Conservation (phyloP, 805 yeast genomes). For the Candida pseudofarinosa region DNA sequence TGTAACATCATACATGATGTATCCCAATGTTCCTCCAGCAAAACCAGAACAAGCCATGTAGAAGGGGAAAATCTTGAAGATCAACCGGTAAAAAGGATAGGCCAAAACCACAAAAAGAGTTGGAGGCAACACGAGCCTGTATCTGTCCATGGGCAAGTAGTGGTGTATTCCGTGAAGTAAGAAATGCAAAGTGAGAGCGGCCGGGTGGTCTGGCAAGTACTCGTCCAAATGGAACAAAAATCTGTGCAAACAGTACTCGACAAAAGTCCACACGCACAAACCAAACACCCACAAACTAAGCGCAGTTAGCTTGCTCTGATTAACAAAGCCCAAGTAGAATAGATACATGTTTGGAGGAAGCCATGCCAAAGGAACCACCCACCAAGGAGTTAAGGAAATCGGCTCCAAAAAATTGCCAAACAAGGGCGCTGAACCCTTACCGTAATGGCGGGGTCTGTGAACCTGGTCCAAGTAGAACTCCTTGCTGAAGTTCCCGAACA, state of each 20-base stretch:
- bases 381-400: slow-evolving; percentile 89
- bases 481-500: slow-evolving; percentile 70
- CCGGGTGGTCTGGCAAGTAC: slow-evolving; percentile 74
- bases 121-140: slow-evolving; percentile 96
- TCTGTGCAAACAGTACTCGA: slow-evolving; percentile 86
- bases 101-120: slow-evolving; percentile 69
- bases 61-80: slow-evolving; percentile 73
- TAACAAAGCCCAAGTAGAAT: slow-evolving; percentile 53
- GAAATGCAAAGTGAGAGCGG: slow-evolving; percentile 80
- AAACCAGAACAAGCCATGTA: slow-evolving; percentile 87
- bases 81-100: slow-evolving; percentile 75
- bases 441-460: slow-evolving; percentile 97
- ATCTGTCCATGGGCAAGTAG: slow-evolving; percentile 93
- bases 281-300: slow-evolving; percentile 69
- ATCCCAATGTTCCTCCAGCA: slow-evolving; percentile 95
- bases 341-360: slow-evolving; percentile 70
- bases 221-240: slow-evolving; percentile 90
- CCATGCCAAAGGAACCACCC: slow-evolving; percentile 85
- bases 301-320: slow-evolving; percentile 45
- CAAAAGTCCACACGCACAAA: slow-evolving; percentile 86
- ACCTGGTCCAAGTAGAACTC: slow-evolving; percentile 94
- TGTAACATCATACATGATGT: slow-evolving; percentile 86
- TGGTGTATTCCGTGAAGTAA: slow-evolving; percentile 95
- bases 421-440: slow-evolving; percentile 92
- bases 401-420: slow-evolving; percentile 96